Base-by-base conservation (phyloP, 2,329 filamentous ascomycete species). In the Macrophomina pseudophaseolina region DNA sequence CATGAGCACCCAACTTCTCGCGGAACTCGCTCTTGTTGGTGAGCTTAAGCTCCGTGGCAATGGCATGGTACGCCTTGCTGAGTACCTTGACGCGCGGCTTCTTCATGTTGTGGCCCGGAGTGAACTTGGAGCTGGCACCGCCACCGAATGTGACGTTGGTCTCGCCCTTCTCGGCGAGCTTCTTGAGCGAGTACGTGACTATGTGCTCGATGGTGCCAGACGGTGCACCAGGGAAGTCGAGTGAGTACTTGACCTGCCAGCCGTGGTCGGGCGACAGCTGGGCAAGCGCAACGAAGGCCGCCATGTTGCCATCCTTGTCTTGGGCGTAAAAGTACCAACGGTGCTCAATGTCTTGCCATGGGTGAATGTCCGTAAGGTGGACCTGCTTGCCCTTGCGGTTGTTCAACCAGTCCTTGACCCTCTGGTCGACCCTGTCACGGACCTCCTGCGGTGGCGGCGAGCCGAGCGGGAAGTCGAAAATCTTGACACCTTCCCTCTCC, bases 181-280 rank as follows among this genome's bases (percentile, higher is more conserved):
- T 81, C 73, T 88, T 87, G 68, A 96, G 84, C 0, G 90, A 87
- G 74, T 90, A 86, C 44, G 91, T 88, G 72, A 96, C 91, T 48
- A 95, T 86, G 48, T 90, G 86, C 81, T 97, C 94, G 69, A 97
- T 97, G 40, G 91, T 90, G 54, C 94, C 94, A 52, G 88, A 92
- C n/a, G 94, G 91, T 0, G 93, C 87, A 32, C 87, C 88, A 0
- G 93, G 94, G 84, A 97, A 97, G 79, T 97, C 93, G 65, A 97
- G 88, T n/a, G 91, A 91, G 83, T 95, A 97, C 82, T 97, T 97
- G 76, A 97, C 90, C 82, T 97, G 94, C 88, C 93, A 96, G 65
- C 94, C 94, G 76, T 96, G 88, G 42, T 87, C 84, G 1, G 93
- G 92, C 3, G 91, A 87, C 33, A 97, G 87, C 77, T 93, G 91